A percentile compares a stretch with the other conserved stretches of the same genome.
Conservation (phyloP, 768 basidiomycete genomes). For the Mycena capillaripes region DNA sequence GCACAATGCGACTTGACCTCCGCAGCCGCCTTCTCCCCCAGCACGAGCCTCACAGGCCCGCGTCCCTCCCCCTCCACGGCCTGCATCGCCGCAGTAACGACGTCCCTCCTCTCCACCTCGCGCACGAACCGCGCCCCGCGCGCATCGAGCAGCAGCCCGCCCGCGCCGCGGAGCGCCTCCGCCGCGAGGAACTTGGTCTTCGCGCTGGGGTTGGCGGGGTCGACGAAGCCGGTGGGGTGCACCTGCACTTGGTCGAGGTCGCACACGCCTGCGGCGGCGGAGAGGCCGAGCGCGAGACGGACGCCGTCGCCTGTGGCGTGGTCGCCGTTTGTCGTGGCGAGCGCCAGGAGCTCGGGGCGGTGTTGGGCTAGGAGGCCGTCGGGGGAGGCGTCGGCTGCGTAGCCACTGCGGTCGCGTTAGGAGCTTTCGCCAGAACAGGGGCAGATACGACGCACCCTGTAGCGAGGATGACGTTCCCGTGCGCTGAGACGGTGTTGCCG, state of each 20-base stretch:
- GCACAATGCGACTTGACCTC: constrained; percentile 42
- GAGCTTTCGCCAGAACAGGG: no score
- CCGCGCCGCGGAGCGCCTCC: constrained; percentile 86
- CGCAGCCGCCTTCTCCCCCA: constrained; percentile 35
- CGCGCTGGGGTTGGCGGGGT: constrained; percentile 78
- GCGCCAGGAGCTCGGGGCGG: constrained; percentile 42
- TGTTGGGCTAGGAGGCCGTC: constrained; percentile 37
- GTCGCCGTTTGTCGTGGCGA: constrained; percentile 45
- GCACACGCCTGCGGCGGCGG: constrained; percentile 29
- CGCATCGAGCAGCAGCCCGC: constrained; percentile 79
- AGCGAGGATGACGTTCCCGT: constrained; percentile 38
- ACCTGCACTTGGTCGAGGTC: constrained; percentile 46
- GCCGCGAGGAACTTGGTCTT: constrained; percentile 87
- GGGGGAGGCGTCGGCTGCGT: constrained; percentile 42
- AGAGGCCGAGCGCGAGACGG: constrained; percentile 36
- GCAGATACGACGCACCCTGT: constrained; percentile 40
- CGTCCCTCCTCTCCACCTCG: constrained; percentile 74
- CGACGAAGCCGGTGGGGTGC: constrained; percentile 82
- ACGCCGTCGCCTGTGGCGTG: constrained; percentile 45
- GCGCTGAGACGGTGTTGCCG: constrained; percentile 16
- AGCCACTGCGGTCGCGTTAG: constrained; percentile 43
- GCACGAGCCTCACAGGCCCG: constrained; percentile 40
- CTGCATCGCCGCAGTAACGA: constrained; percentile 42
- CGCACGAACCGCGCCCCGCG: constrained; percentile 80
- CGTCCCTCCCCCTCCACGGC: constrained; percentile 33